These are phyloP conservation scores for Cercospora nicotianae DNA, from an alignment of 2,329 filamentous ascomycete species.

Conservation along the genomic window DNA sequence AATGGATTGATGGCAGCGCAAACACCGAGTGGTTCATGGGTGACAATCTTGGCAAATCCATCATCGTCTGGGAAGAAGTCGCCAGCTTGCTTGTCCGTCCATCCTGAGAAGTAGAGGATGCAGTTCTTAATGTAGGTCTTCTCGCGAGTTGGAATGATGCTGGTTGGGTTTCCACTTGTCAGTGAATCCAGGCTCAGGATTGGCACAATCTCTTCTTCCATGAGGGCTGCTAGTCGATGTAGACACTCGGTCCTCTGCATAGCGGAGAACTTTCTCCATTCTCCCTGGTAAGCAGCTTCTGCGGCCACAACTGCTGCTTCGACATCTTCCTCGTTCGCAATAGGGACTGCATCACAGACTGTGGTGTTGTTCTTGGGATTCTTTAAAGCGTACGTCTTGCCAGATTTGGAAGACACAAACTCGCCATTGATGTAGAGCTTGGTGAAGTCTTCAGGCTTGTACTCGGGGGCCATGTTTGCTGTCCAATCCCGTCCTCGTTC, in stretches of 20 bases:
- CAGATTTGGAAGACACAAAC: conserved; percentile 20
- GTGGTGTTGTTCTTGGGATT: conserved; percentile 20
- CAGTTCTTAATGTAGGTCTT: conserved; percentile 26
- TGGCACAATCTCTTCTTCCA: conserved; percentile 34
- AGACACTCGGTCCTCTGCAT: conserved; percentile 32
- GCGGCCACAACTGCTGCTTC: conserved; percentile 43
- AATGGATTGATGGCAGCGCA: conserved; percentile 23
- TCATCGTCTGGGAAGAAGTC: conserved; percentile 40
- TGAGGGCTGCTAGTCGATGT: conserved; percentile 36
- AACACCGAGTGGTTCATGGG: conserved; percentile 20
- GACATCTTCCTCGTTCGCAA: conserved; percentile 19
- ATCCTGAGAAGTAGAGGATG: conserved; percentile 19
- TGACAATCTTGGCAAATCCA: conserved; percentile 28
- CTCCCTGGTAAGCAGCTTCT: conserved; percentile 34
- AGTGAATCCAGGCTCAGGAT: conserved; percentile 37
- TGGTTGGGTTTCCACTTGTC: conserved; percentile 22
- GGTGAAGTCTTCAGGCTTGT: conserved; percentile 59
- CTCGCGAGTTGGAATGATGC: conserved; percentile 17
- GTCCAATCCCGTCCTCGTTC: background rate
- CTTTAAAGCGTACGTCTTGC: conserved; percentile 37
- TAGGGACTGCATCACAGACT: conserved; percentile 17
- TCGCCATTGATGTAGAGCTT: conserved; percentile 23
- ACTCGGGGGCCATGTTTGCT: conserved; percentile 2
- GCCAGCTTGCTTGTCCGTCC: conserved; percentile 21
- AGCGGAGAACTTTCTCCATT: conserved; percentile 40